Evolutionary conservation across 345 rosid species (phyloP).

Genomic region (Citrus glauca): DNA sequence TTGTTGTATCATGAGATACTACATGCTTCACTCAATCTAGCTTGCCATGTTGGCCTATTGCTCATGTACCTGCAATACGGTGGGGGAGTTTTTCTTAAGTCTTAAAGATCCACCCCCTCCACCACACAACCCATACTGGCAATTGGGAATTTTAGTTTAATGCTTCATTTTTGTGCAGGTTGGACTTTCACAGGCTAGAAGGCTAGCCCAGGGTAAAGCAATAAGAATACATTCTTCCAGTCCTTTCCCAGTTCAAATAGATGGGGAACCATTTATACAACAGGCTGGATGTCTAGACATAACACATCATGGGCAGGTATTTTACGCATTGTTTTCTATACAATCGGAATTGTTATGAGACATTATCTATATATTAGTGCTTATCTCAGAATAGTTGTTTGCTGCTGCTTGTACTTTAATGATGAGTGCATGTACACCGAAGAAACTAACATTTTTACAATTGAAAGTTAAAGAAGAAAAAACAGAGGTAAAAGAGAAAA

Average conservation of each 20-base stretch:
- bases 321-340: not conserved
- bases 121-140: no score
- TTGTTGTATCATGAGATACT: not conserved
- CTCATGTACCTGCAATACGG: not conserved
- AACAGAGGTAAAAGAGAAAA: no score
- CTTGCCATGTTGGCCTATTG: not conserved
- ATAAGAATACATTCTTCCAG: slow-evolving; percentile 58
- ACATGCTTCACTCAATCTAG: not conserved
- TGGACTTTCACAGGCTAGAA: slow-evolving; percentile 69
- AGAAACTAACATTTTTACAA: no score
- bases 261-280: slow-evolving; percentile 69
- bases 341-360: no score
- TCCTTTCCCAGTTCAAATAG: slow-evolving; percentile 66
- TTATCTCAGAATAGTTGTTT: no score
- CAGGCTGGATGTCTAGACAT: slow-evolving; percentile 67
- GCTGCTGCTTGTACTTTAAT: no score
- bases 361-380: not conserved
- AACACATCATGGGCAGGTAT: slow-evolving; percentile 69
- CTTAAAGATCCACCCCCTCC: no score
- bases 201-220: slow-evolving; percentile 58
- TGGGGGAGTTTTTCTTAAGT: no score
- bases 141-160: not conserved
- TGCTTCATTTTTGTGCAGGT: slow-evolving; percentile 26
- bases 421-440: no score
- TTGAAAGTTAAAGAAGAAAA: no score